Percentiles rank a stretch among this genome's conserved stretches.
phyloP scores from a whole-genome alignment of 495 filamentous ascomycete species.

The Hyphodiscus hymeniophilus region DNA sequence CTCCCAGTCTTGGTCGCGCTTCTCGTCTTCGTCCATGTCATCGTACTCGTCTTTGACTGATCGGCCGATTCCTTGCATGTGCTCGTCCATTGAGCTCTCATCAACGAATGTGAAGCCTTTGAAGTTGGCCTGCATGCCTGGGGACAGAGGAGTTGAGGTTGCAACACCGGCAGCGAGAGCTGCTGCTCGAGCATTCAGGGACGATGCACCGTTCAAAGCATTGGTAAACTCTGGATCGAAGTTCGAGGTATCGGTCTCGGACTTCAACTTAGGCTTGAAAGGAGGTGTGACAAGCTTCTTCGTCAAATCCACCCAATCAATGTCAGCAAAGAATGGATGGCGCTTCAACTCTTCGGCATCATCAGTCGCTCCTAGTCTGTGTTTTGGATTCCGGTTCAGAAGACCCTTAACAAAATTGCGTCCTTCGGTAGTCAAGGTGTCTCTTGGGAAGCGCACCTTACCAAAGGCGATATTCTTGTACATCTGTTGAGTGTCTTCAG shows the following conservation, averaged over 20 bases:
- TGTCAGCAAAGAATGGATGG: slow-evolving; percentile 89
- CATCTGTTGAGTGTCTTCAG: slow-evolving; percentile 99
- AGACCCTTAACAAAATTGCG: slow-evolving; percentile 97
- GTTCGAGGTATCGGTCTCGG: slow-evolving; percentile 90
- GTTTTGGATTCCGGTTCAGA: slow-evolving; percentile 93
- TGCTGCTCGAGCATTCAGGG: slow-evolving; percentile 80
- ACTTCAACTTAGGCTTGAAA: slow-evolving; percentile 95
- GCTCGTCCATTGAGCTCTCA: slow-evolving; percentile 89
- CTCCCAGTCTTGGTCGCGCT: slow-evolving; percentile 34
- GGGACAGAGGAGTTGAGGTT: slow-evolving; percentile 82
- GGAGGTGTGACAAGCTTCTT: slow-evolving; percentile 93
- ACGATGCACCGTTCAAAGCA: slow-evolving; percentile 72
- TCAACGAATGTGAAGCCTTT: slow-evolving; percentile 98
- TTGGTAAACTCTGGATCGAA: slow-evolving; percentile 99
- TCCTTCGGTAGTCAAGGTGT: slow-evolving; percentile 87
- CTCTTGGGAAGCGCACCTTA: slow-evolving; percentile 92
- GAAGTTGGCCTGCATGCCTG: slow-evolving; percentile 96
- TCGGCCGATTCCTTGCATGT: slow-evolving; percentile 46
- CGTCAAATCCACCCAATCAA: slow-evolving; percentile 80
- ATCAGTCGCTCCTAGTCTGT: slow-evolving; percentile 80
- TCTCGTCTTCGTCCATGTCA: slow-evolving; percentile 45
- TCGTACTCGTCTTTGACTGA: slow-evolving; percentile 65
- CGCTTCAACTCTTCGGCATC: slow-evolving; percentile 93
- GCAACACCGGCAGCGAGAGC: slow-evolving; percentile 67
- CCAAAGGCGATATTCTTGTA: slow-evolving; percentile 99